Evolutionary conservation across 2,329 filamentous ascomycete genomes (phyloP).

Genomic region (Capronia americana): DNA sequence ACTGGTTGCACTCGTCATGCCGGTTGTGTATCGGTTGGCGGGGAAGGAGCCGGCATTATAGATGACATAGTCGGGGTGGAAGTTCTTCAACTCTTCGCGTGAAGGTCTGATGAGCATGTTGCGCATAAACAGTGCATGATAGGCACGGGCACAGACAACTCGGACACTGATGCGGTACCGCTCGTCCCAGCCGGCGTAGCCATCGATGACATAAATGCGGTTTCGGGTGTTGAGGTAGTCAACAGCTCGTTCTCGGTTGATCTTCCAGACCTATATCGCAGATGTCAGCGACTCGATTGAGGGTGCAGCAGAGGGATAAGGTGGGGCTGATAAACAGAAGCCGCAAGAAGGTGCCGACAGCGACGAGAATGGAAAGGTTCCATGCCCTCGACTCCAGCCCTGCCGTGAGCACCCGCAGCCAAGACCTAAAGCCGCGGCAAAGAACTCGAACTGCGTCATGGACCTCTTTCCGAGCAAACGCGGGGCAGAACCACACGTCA

Average conservation of each 20-base stretch:
- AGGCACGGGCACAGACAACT: constrained; percentile 97
- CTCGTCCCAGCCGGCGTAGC: constrained; percentile 97
- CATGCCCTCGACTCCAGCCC: neutral
- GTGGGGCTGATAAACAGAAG: neutral
- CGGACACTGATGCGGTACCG: constrained; percentile 97
- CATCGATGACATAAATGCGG: constrained; percentile 98
- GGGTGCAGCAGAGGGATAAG: neutral
- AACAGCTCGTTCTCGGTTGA: constrained; percentile 97
- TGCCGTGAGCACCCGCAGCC: constrained; percentile 30
- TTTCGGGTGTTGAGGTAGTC: constrained; percentile 99
- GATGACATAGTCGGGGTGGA: constrained; percentile 99
- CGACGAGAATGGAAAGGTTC: constrained; percentile 7
- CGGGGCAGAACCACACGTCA: constrained; percentile 27
- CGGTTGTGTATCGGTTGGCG: constrained; percentile 95
- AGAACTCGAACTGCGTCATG: constrained; percentile 30
- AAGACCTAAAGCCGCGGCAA: constrained; percentile 23
- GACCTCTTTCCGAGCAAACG: constrained; percentile 21
- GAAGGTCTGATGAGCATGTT: constrained; percentile 99
- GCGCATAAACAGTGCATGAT: constrained; percentile 99
- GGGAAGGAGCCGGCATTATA: constrained; percentile 99
- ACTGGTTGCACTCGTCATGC: constrained; percentile 98
- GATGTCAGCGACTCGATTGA: neutral
- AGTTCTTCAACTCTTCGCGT: constrained; percentile 90
- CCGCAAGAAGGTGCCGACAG: neutral
- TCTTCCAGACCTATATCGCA: constrained; percentile 84